Evolutionary conservation across 331 rosid genomes (phyloP), one percentile per base, ranked within the genome.

Genomic region (Acacia pycnantha): DNA sequence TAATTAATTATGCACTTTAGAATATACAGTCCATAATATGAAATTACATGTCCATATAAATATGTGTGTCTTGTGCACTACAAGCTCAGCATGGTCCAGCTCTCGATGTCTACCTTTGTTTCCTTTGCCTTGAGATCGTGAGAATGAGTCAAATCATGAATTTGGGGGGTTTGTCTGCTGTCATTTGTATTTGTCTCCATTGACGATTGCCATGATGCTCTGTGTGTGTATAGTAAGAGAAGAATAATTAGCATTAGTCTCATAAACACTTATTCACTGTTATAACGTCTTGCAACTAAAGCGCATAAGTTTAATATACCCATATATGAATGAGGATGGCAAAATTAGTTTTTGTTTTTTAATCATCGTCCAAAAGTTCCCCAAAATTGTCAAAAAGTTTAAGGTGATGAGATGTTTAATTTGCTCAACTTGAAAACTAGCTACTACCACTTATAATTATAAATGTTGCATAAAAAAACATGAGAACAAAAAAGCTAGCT

Each of bases 41-140:
- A 61, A 61, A 61, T 46, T 59, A 13, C 53, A 68, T 54, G 58
- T 51, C 66, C 40, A 54, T 3, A 70, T 22, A 70, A 59, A 59
- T 4, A 27, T 6, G 4, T 2, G 31, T 43, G 14, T 9, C 5
- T 22, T 58, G 21, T 41, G 50, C 70, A 54, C 26, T 74, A 33
- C 54, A 18, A 46, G 41, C 61, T 33, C 15, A 65, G 84, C 15
- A 77, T 53, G 84, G 75, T 78, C 76, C 47, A 77, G 53, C 24
- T 82, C 46, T 69, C 58, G 40, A 54, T 79, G 51, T 54, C 46
- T 84, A 91, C 97, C 90, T 69, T 85, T 83, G 77, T 84, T 43
- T 80, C 81, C 44, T 84, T 87, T 81, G 85, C 81, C 70, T 56
- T 53, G 68, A 84, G 80, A 73, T 74, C 67, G 35, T 54, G 70